Evolutionary conservation across 306 rosid species (phyloP).

Genomic region (Prunus mongolica): DNA sequence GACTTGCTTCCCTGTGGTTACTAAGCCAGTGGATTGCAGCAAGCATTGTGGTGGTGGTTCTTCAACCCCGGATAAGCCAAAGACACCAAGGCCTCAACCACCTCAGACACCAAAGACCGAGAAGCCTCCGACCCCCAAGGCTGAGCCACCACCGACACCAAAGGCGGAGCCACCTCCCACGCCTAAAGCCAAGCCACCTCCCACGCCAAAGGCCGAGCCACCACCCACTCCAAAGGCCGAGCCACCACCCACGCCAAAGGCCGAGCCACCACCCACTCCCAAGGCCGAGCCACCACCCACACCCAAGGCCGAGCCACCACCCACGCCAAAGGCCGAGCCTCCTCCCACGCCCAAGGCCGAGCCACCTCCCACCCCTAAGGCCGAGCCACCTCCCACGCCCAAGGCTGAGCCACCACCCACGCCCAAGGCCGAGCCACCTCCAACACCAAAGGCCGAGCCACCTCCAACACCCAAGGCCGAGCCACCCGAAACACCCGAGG

Average conservation of each 20-base stretch:
- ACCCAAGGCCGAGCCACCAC: background rate
- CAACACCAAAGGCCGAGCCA: background rate
- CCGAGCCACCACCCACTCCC: background rate
- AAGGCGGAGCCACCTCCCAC: background rate
- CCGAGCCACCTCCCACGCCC: background rate
- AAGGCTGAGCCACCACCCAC: rapidly evolving
- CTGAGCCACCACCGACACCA: background rate
- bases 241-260: background rate
- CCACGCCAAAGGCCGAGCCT: background rate
- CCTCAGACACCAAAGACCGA: background rate
- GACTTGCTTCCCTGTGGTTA: slow-evolving; percentile 35
- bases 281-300: background rate
- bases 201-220: background rate
- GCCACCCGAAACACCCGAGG: background rate
- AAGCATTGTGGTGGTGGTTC: slow-evolving; percentile 39
- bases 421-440: background rate
- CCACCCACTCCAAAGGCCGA: background rate
- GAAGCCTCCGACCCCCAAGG: background rate
- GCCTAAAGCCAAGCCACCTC: background rate
- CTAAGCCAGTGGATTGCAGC: slow-evolving; percentile 53
- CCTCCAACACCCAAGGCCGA: background rate
- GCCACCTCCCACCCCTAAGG: background rate
- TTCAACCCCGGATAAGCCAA: background rate
- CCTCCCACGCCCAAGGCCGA: background rate
- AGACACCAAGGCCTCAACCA: background rate